A percentile compares a stretch with the other conserved stretches of the same genome.
Conservation (phyloP, 2,329 filamentous ascomycete species). For the Aureobasidium uvarum region DNA sequence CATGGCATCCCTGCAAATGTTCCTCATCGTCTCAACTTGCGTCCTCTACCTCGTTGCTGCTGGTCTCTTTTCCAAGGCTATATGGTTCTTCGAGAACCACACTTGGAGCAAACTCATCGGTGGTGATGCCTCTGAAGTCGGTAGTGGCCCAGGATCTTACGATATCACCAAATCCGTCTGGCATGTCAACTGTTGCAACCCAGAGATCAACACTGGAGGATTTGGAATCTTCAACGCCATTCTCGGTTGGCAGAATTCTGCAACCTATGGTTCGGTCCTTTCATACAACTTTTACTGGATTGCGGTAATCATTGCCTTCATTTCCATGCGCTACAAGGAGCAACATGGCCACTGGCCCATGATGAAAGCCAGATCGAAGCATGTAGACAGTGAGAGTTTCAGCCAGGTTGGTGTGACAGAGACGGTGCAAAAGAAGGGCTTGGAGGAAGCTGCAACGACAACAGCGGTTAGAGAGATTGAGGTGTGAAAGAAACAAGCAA, state of each 20-base stretch:
- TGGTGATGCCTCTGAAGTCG: slow-evolving; percentile 61
- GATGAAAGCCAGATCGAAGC: slow-evolving; percentile 33
- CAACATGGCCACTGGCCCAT: slow-evolving; percentile 51
- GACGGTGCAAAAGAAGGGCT: slow-evolving; percentile 28
- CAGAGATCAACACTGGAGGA: slow-evolving; percentile 67
- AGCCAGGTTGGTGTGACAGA: slow-evolving; percentile 29
- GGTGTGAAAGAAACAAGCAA: background rate
- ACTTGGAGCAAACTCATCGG: slow-evolving; percentile 65
- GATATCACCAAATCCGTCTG: slow-evolving; percentile 75
- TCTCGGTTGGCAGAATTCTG: slow-evolving; percentile 84
- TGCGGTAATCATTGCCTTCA: slow-evolving; percentile 61
- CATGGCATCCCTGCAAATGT: slow-evolving; percentile 66
- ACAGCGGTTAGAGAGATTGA: slow-evolving; percentile 31
- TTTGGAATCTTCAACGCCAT: slow-evolving; percentile 89
- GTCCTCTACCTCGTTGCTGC: slow-evolving; percentile 81
- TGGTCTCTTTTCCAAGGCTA: slow-evolving; percentile 72
- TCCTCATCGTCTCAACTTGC: slow-evolving; percentile 78
- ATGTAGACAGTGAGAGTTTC: slow-evolving; percentile 29
- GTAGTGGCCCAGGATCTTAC: slow-evolving; percentile 70
- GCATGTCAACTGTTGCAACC: slow-evolving; percentile 84
- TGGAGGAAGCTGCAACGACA: slow-evolving; percentile 25
- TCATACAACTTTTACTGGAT: slow-evolving; percentile 90
- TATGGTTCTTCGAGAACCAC: slow-evolving; percentile 72
- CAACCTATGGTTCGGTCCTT: slow-evolving; percentile 82
- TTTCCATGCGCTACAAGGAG: slow-evolving; percentile 66